Evolutionary conservation across 2,329 filamentous ascomycete species (phyloP), one percentile per base, ranked within the genome.

Genomic region (Stylonectria norvegica): DNA sequence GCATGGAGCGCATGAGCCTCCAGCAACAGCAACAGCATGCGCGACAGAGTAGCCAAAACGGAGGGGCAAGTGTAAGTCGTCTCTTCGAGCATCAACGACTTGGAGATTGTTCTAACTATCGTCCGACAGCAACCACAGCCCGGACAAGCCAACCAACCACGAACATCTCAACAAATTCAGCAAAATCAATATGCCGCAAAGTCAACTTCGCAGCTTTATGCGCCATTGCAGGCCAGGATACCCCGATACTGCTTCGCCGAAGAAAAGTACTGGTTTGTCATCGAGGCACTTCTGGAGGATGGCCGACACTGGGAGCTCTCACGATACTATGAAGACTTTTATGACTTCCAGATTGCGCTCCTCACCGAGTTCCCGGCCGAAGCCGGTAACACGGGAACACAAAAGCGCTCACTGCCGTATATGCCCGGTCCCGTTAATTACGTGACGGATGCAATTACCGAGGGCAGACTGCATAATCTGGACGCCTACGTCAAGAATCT

Each of bases 371-470:
- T 96, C 59, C 91, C 93, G 16, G 82, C 86, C 23, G 93, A 97
- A 65, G 91, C 93, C 25, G 93, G 93, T 38, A 93, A 94, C 58
- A 86, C 83, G 14, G 84, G 85, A 31, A 77, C 76, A 35, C 82
- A 89, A 58, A 83, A 85, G 59, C 84, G 93, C 40, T 89, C 85
- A 7, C 68, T 98, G 10, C 93, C 93, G 2, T 97, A 95, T 64
- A 98, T 98, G 93, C 93, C 93, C 8, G 93, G 93, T 5, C 93
- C 93, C 3, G 91, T 98, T 47, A 95, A 90, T 50, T 95, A 95
- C 65, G 91, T 97, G 40, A 98, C 91, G n/a, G 91, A 97, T 60
- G 88, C 87, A 23, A 96, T 98, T 56, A 95, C 90, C 14, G 90
- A 96, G 59, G 90, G 89, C 19, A 82, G 93, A 52, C 81, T 93